Evolutionary conservation across 352 stramenopile genomes (phyloP).

Genomic region (Phytopythium helicoides): DNA sequence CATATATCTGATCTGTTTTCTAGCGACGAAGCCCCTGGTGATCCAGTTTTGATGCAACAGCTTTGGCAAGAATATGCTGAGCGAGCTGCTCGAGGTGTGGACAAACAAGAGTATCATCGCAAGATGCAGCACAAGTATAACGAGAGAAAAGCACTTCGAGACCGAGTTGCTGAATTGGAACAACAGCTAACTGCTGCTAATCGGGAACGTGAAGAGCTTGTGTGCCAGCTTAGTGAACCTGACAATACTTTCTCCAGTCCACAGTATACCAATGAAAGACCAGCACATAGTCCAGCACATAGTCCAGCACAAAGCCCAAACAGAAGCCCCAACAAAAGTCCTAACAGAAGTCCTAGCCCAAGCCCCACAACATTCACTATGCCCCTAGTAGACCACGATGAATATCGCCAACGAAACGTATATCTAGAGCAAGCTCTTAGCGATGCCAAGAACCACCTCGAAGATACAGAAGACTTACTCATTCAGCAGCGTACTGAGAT

Average conservation of each 20-base stretch:
- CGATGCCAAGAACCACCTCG: constrained; percentile 35
- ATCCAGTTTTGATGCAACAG: constrained; percentile 45
- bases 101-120: constrained; percentile 57
- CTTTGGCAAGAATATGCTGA: constrained; percentile 64
- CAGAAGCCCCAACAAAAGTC: too few relatives aligned
- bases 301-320: too few relatives aligned
- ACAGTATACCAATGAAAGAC: not conserved
- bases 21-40: constrained; percentile 7
- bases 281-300: not conserved
- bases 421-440: constrained; percentile 53
- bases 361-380: not conserved
- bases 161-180: constrained; percentile 46
- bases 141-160: constrained; percentile 50
- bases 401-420: constrained; percentile 49
- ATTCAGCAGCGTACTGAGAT: constrained; percentile 24
- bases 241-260: not conserved
- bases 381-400: constrained; percentile 23
- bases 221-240: not conserved
- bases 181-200: constrained; percentile 30
- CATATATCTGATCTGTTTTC: not conserved
- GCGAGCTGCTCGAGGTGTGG: constrained; percentile 36
- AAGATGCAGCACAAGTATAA: constrained; percentile 75
- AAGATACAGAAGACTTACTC: constrained; percentile 27
- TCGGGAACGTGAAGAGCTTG: constrained; percentile 30
- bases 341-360: not conserved